Conservation (phyloP, 495 filamentous ascomycete species). For the Antarctomyces pellizariae region DNA sequence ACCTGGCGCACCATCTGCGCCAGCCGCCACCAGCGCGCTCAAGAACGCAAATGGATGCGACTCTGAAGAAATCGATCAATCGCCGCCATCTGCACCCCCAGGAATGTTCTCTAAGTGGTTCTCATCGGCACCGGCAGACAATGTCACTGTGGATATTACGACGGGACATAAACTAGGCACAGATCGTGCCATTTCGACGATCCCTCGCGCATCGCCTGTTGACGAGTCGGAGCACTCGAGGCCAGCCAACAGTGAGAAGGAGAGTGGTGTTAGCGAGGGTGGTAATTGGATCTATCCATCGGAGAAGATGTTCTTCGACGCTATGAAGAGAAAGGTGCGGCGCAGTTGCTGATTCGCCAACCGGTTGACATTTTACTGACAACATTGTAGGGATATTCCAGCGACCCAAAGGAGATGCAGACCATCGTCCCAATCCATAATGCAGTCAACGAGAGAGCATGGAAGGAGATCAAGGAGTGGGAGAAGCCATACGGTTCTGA, state of each 20-base stretch:
- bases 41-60: conserved; percentile 12
- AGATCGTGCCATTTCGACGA: conserved; percentile 57
- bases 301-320: conserved; percentile 87
- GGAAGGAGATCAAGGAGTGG: conserved; percentile 68
- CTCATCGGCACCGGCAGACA: conserved; percentile 3
- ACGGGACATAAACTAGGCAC: conserved; percentile 21
- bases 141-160: conserved; percentile 1
- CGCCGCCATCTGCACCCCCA: conserved; percentile 2
- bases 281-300: conserved; percentile 97
- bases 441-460: conserved; percentile 80
- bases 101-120: conserved; percentile 11
- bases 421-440: conserved; percentile 95
- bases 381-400: conserved; percentile 28
- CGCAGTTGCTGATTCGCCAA: too few species aligned
- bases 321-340: conserved; percentile 87
- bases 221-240: conserved; percentile 19
- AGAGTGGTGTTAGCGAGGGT: conserved; percentile 38
- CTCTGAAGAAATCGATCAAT: conserved; percentile 8
- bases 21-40: conserved; percentile 10
- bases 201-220: conserved; percentile 34
- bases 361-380: conserved; percentile 20
- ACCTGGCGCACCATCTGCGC: conserved; percentile 5
- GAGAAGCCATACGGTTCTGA: conserved; percentile 38
- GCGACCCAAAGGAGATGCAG: conserved; percentile 46
- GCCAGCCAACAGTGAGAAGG: conserved; percentile 45